phyloP scores from a whole-genome alignment of 2,329 filamentous ascomycete species.

The Penicillium sp. region DNA sequence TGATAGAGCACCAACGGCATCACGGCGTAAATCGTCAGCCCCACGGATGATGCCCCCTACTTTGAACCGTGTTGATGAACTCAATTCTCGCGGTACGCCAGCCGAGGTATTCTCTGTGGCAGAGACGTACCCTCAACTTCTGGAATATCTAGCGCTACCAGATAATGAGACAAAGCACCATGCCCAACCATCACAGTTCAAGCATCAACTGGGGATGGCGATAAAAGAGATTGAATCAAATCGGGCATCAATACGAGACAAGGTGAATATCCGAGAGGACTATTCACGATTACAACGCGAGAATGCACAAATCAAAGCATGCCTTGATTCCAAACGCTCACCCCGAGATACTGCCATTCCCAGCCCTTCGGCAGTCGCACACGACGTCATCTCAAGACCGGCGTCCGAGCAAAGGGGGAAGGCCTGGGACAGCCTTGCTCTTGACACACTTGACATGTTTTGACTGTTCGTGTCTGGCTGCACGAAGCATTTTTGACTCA shows the following conservation, averaged over 20 bases:
- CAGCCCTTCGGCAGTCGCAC: slow-evolving; percentile 2
- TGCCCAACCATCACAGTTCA: slow-evolving; percentile 19
- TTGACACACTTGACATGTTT: slow-evolving; percentile 27
- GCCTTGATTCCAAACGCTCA: slow-evolving; percentile 18
- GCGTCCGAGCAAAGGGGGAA: slow-evolving; percentile 17
- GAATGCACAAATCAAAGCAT: slow-evolving; percentile 24
- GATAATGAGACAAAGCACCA: slow-evolving; percentile 10
- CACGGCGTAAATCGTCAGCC: not conserved
- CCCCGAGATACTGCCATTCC: slow-evolving; percentile 12
- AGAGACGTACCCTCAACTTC: slow-evolving; percentile 16
- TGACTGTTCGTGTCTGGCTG: slow-evolving; percentile 7
- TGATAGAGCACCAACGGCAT: not conserved
- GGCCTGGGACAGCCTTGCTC: slow-evolving; percentile 29
- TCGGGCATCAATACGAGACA: slow-evolving; percentile 18
- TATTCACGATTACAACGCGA: slow-evolving; percentile 26
- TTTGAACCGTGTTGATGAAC: not conserved
- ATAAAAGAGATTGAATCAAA: slow-evolving; percentile 26
- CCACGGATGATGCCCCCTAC: not conserved
- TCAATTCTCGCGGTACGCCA: not conserved
- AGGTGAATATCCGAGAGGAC: slow-evolving; percentile 23
- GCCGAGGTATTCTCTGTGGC: slow-evolving; percentile 7
- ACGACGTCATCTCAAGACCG: slow-evolving; percentile 14
- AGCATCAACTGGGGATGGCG: slow-evolving; percentile 25
- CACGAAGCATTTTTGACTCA: not conserved
- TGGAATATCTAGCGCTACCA: slow-evolving; percentile 14